phyloP scores from a whole-genome alignment of 305 asterid genomes.

The Fraxinus baroniana region DNA sequence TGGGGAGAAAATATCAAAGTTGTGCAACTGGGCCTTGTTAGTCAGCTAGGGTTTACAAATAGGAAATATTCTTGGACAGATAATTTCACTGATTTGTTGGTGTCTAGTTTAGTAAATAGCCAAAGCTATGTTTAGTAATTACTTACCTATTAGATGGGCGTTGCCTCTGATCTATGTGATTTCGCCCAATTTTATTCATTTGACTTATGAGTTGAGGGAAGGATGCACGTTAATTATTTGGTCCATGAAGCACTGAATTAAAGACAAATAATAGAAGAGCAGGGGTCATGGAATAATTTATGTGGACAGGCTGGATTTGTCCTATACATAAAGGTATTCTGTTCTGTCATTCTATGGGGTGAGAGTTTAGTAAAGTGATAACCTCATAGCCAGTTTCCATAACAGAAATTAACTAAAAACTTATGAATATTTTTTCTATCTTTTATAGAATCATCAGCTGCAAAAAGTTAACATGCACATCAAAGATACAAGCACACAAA shows the following conservation, averaged over 20 bases:
- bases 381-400: neutral
- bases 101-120: constrained; percentile 1
- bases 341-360: neutral
- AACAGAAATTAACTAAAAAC: neutral
- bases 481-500: constrained; percentile 31
- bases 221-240: neutral
- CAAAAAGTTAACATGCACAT: constrained; percentile 31
- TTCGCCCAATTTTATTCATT: neutral
- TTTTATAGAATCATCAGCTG: constrained; percentile 91
- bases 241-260: neutral
- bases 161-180: neutral
- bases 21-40: constrained; percentile 1
- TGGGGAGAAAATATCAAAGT: neutral
- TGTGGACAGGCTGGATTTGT: neutral
- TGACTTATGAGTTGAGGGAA: neutral
- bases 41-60: neutral
- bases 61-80: neutral
- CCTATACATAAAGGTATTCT: neutral
- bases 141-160: neutral
- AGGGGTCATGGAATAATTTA: neutral
- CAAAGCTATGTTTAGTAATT: neutral
- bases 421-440: constrained; percentile 53
- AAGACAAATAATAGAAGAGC: neutral
- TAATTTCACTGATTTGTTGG: neutral
- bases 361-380: neutral